Conservation (phyloP, 2,329 filamentous ascomycete species). For the Beauveria sp. region DNA sequence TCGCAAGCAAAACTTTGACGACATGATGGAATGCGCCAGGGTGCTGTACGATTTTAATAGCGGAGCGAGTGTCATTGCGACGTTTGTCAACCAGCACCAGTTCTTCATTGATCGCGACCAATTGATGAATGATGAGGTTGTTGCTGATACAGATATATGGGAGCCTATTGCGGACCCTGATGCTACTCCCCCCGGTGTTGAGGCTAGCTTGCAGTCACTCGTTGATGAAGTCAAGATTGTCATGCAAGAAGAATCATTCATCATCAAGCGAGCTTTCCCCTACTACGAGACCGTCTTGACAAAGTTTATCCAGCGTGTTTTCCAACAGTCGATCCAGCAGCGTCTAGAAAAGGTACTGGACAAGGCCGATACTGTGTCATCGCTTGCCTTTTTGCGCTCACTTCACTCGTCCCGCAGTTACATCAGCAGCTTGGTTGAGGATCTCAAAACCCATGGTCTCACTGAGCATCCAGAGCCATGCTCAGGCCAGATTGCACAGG, state of each 20-base stretch:
- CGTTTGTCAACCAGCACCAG: slow-evolving; percentile 97
- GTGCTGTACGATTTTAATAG: slow-evolving; percentile 95
- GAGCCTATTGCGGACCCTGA: slow-evolving; percentile 92
- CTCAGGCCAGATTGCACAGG: slow-evolving; percentile 76
- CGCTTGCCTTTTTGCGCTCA: slow-evolving; percentile 82
- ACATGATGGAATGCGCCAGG: slow-evolving; percentile 95
- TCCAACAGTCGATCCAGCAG: slow-evolving; percentile 97
- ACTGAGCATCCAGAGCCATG: slow-evolving; percentile 92
- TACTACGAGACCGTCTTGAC: slow-evolving; percentile 91
- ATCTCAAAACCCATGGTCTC: slow-evolving; percentile 86
- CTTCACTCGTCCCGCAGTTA: slow-evolving; percentile 87
- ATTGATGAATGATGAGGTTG: slow-evolving; percentile 78
- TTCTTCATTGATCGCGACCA: slow-evolving; percentile 98
- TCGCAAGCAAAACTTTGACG: slow-evolving; percentile 87
- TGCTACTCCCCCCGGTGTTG: slow-evolving; percentile 81
- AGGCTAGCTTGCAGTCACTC: slow-evolving; percentile 84
- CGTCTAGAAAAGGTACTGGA: slow-evolving; percentile 91
- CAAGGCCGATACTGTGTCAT: slow-evolving; percentile 87
- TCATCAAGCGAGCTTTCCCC: slow-evolving; percentile 93
- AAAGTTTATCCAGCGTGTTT: slow-evolving; percentile 90
- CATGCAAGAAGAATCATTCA: slow-evolving; percentile 93
- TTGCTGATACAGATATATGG: slow-evolving; percentile 70
- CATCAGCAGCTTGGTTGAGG: slow-evolving; percentile 80
- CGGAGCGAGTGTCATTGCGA: slow-evolving; percentile 86
- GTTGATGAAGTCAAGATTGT: slow-evolving; percentile 92